These are phyloP conservation scores for Talaromyces sp. DNA, from an alignment of 2,329 filamentous ascomycete species.

Conservation along the genomic window DNA sequence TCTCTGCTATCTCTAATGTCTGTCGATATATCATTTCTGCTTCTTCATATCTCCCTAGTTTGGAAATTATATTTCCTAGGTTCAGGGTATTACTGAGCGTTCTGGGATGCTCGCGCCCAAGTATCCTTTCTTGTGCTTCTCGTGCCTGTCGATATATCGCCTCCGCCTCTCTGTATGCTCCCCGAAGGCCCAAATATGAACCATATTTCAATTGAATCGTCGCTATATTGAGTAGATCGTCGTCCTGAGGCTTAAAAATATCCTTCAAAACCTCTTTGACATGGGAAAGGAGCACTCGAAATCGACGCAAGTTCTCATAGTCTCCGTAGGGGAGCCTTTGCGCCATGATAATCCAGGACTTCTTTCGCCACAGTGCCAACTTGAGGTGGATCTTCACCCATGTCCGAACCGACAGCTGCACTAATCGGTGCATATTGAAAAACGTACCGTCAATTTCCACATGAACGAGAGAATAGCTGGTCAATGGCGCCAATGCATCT, in stretches of 20 bases:
- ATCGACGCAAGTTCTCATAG: conserved; percentile 21
- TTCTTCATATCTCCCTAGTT: too few relatives aligned
- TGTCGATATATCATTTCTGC: too few relatives aligned
- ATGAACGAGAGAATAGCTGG: conserved; percentile 18
- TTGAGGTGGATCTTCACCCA: conserved; percentile 21
- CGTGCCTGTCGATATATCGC: neutral
- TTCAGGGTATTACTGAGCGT: neutral
- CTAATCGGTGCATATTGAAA: conserved; percentile 23
- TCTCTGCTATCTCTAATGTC: neutral
- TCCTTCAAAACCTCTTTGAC: conserved; percentile 14
- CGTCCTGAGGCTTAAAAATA: neutral
- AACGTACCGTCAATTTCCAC: neutral
- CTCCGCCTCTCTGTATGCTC: neutral
- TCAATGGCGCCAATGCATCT: conserved; percentile 15
- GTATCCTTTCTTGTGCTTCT: neutral
- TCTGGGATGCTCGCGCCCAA: neutral
- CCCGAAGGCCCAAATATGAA: neutral
- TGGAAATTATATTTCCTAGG: neutral
- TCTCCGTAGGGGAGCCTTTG: conserved; percentile 15
- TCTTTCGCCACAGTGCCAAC: conserved; percentile 18
- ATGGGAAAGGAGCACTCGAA: conserved; percentile 22
- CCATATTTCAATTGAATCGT: neutral
- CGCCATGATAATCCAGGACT: conserved; percentile 16
- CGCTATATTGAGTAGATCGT: neutral
- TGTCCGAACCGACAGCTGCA: conserved; percentile 19